Evolutionary conservation across 1,284 basidiomycete genomes (phyloP).

Genomic region (Pseudozyma thailandica): DNA sequence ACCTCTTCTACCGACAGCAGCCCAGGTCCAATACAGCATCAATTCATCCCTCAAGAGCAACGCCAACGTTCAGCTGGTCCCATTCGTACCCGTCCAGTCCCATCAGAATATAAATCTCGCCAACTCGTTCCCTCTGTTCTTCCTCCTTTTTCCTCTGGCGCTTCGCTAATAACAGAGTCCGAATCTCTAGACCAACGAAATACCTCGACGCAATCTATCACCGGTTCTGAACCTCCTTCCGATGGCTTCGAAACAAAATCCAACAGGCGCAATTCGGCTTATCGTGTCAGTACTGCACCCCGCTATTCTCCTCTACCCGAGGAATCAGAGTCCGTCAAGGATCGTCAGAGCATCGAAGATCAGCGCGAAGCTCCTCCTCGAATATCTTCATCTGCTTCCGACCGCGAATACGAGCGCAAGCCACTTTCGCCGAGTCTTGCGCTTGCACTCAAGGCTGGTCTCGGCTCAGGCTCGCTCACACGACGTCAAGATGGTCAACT

Average conservation of each 20-base stretch:
- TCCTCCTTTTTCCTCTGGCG: neutral
- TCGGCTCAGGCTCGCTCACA: slow-evolving; percentile 13
- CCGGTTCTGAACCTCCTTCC: neutral
- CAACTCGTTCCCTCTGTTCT: neutral
- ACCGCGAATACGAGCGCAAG: slow-evolving; percentile 10
- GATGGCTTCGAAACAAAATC: neutral
- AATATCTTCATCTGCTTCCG: slow-evolving; percentile 5
- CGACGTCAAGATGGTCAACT: neutral
- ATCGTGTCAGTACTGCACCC: slow-evolving; percentile 21
- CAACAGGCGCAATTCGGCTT: slow-evolving; percentile 4
- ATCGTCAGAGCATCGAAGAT: slow-evolving; percentile 6
- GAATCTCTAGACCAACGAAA: neutral
- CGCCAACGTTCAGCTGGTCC: slow-evolving; percentile 21
- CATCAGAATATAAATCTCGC: slow-evolving; percentile 12
- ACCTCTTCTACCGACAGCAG: slow-evolving; percentile 4
- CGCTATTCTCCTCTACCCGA: slow-evolving; percentile 20
- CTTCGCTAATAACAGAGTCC: neutral
- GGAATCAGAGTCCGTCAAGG: slow-evolving; percentile 12
- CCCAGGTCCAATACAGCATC: slow-evolving; percentile 9
- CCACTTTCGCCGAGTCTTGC: slow-evolving; percentile 16
- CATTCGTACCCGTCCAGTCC: slow-evolving; percentile 15
- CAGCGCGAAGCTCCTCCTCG: neutral
- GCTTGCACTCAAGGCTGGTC: slow-evolving; percentile 15
- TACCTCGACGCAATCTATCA: neutral
- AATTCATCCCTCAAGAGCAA: slow-evolving; percentile 19